Evolutionary conservation across 345 rosid genomes (phyloP).

Genomic region (Eucalyptus curtisii): DNA sequence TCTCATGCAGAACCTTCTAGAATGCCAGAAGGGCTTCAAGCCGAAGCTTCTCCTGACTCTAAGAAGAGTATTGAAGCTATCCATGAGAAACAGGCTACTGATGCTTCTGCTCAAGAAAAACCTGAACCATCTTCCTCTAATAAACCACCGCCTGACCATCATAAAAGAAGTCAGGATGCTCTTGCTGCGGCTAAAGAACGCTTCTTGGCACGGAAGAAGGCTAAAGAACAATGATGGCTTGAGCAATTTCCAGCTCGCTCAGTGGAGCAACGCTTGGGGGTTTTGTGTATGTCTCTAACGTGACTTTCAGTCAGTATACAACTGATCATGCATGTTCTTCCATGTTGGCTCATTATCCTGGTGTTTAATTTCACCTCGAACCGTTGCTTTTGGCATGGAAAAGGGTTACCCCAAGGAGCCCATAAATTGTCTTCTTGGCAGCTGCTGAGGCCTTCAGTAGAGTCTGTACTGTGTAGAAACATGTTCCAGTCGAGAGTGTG

Average conservation of each 20-base stretch:
- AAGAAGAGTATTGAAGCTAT: slow-evolving; percentile 10
- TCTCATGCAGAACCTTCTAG: slow-evolving; percentile 1
- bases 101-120: slow-evolving; percentile 6
- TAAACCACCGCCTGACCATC: slow-evolving; percentile 33
- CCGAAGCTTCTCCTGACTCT: slow-evolving; percentile 10
- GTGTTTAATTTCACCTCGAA: background rate
- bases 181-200: slow-evolving; percentile 77
- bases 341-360: background rate
- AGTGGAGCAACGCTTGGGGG: background rate
- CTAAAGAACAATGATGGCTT: slow-evolving; percentile 25
- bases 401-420: background rate
- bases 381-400: background rate
- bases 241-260: background rate
- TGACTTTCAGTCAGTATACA: background rate
- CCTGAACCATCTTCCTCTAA: slow-evolving; percentile 14
- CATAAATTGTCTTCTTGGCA: background rate
- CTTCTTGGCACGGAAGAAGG: slow-evolving; percentile 63
- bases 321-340: background rate
- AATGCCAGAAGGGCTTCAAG: slow-evolving; percentile 3
- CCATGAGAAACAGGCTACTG: slow-evolving; percentile 10
- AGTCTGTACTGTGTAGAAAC: background rate
- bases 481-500: background rate
- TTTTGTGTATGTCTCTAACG: background rate
- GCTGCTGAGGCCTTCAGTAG: background rate
- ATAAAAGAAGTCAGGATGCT: slow-evolving; percentile 55